Base-by-base conservation (phyloP, 352 stramenopile genomes). In the Globisporangium irregulare region DNA sequence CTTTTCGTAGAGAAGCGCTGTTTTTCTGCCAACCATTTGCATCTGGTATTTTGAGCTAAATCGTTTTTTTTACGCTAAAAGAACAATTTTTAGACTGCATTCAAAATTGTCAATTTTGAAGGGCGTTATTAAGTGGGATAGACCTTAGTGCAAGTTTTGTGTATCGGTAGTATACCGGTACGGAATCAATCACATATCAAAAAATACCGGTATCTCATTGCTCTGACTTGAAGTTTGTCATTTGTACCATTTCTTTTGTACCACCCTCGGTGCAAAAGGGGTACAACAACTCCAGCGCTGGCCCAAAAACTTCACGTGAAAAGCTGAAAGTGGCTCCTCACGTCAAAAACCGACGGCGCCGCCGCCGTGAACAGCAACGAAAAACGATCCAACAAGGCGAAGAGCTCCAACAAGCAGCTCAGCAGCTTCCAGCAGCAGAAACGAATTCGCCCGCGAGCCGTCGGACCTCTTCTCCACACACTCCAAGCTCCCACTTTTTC, bases 361-460 rank as follows among this genome's bases (percentile, higher is more conserved):
- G 38, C 38, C 3, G 38, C 14, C 38, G 38, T 48, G 38, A 48
- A 48, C 14, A 48, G 12, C 38, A 48, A 48, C 38, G 14, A 46
- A 61, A 61, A 61, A 10, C 55, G 55, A 61, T 61, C 55, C 55
- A 61, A 61, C 3, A 24, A 24, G 25, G 25, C 53, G 55, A 60
- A 61, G 55, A 60, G 55, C 55, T 57, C 41, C 41, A 56, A 9
- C 18, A 2, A n/a, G 22, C 22, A 29, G 22, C 10, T 38, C 29
- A 29, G 57, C 34, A 29, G 3, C n/a, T n/a, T n/a, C n/a, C 27
- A 34, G n/a, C 62, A 53, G 9, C 62, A 67, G 53, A 68, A 55
- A 53, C 63, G 63, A 68, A 68, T 68, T 68, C 53, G 36, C 63
- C 4, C 36, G 53, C 36, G 50, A 60, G 12, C 62, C 53, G 25